phyloP scores from a whole-genome alignment of 345 rosid genomes.

The Lepidium africanum region DNA sequence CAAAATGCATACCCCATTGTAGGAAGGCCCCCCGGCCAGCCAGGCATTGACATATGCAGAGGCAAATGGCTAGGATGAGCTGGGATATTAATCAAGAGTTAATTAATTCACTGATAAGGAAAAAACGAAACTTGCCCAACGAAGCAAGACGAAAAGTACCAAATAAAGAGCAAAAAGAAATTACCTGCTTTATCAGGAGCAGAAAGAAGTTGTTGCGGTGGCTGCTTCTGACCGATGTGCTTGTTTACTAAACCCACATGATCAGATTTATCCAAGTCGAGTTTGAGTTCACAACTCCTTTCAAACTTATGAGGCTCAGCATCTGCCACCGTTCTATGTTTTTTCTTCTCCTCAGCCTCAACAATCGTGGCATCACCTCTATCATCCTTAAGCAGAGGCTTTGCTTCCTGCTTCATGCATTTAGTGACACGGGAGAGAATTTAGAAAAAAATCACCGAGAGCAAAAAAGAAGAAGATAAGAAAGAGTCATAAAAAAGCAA shows the following conservation, averaged over 20 bases:
- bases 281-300: constrained; percentile 59
- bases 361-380: constrained; percentile 28
- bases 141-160: neutral
- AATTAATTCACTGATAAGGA: neutral
- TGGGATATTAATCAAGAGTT: constrained; percentile 19
- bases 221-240: constrained; percentile 46
- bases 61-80: constrained; percentile 59
- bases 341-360: constrained; percentile 45
- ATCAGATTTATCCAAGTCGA: constrained; percentile 77
- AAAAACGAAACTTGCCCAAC: neutral
- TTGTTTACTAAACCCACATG: constrained; percentile 26
- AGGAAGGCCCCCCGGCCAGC: constrained; percentile 95
- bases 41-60: constrained; percentile 69
- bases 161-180: neutral
- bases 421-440: constrained; percentile 4
- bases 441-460: neutral
- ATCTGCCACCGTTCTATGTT: constrained; percentile 30
- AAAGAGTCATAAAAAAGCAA: constrained; percentile 1
- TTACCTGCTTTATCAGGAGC: constrained; percentile 55
- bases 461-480: constrained; percentile 7
- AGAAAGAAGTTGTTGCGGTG: constrained; percentile 35
- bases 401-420: constrained; percentile 41
- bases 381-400: constrained; percentile 42
- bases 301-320: constrained; percentile 53
- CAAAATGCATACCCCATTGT: constrained; percentile 70